Percentiles rank a stretch among this genome's conserved stretches.
These are phyloP conservation scores for Yamadazyma philogaea DNA, from an alignment of 805 yeast species.

Conservation along the genomic window DNA sequence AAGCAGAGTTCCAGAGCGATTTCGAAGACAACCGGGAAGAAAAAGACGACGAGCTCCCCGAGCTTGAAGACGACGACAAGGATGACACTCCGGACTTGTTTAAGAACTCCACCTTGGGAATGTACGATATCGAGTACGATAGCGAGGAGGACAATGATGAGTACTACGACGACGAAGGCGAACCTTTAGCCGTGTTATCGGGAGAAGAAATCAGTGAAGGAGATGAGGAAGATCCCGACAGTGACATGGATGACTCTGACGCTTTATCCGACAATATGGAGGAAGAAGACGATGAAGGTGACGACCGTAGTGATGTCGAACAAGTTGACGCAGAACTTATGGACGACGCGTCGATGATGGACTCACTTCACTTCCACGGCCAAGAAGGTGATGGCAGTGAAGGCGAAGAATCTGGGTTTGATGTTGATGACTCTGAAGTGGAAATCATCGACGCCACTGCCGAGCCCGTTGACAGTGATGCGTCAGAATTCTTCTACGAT, in stretches of 20 bases:
- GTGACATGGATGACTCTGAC: conserved; percentile 16
- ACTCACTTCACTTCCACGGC: conserved; percentile 23
- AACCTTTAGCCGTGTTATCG: conserved; percentile 36
- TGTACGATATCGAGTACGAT: conserved; percentile 82
- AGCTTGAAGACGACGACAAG: conserved; percentile 52
- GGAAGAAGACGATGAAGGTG: conserved; percentile 33
- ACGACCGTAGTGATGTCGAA: conserved; percentile 38
- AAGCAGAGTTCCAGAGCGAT: conserved; percentile 52
- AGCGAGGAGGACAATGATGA: conserved; percentile 53
- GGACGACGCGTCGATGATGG: conserved; percentile 17
- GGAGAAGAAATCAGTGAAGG: conserved; percentile 42
- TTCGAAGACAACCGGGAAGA: conserved; percentile 45
- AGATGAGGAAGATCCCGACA: conserved; percentile 15
- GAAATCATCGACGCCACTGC: conserved; percentile 19
- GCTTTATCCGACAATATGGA: conserved; percentile 13
- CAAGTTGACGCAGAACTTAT: conserved; percentile 30
- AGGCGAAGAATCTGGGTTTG: conserved; percentile 17
- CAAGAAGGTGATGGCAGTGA: conserved; percentile 43
- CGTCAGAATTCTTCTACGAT: conserved; percentile 17
- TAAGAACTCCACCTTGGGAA: conserved; percentile 86
- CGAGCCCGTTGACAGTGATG: conserved; percentile 9
- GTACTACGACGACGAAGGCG: conserved; percentile 36
- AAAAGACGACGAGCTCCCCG: conserved; percentile 36
- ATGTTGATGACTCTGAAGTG: conserved; percentile 14
- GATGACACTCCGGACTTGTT: conserved; percentile 84